phyloP scores from a whole-genome alignment of 257 asterid species.

The Capsicum pubescens region DNA sequence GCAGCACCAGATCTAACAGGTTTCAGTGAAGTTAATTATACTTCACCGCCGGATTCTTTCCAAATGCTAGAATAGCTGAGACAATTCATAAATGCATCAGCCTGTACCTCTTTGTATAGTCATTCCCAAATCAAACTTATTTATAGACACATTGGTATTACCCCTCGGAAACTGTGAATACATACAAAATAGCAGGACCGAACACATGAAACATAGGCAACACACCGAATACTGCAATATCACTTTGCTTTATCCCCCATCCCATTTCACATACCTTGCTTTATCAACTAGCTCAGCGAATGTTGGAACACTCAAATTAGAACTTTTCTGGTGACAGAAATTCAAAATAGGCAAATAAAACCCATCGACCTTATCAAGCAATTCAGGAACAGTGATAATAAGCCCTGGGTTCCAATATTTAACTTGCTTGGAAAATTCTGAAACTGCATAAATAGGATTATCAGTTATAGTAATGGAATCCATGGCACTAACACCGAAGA shows the following conservation, averaged over 20 bases:
- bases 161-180: conserved; percentile 52
- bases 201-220: conserved; percentile 46
- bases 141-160: conserved; percentile 46
- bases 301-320: background rate
- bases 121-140: conserved; percentile 34
- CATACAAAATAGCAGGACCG: conserved; percentile 32
- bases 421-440: conserved; percentile 44
- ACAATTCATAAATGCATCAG: conserved; percentile 36
- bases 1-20: conserved; percentile 54
- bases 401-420: conserved; percentile 39
- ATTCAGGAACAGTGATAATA: conserved; percentile 42
- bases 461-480: conserved; percentile 46
- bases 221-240: conserved; percentile 48
- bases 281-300: background rate
- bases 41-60: conserved; percentile 39
- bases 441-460: conserved; percentile 37
- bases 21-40: conserved; percentile 40
- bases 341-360: conserved; percentile 37
- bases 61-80: conserved; percentile 39
- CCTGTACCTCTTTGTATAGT: conserved; percentile 38
- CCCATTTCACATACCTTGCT: background rate
- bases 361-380: conserved; percentile 38
- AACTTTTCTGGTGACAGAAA: background rate
- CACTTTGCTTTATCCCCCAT: conserved; percentile 28
- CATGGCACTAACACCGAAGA: conserved; percentile 38